Conservation (phyloP, 345 rosid species). For the Citrus hindsii region DNA sequence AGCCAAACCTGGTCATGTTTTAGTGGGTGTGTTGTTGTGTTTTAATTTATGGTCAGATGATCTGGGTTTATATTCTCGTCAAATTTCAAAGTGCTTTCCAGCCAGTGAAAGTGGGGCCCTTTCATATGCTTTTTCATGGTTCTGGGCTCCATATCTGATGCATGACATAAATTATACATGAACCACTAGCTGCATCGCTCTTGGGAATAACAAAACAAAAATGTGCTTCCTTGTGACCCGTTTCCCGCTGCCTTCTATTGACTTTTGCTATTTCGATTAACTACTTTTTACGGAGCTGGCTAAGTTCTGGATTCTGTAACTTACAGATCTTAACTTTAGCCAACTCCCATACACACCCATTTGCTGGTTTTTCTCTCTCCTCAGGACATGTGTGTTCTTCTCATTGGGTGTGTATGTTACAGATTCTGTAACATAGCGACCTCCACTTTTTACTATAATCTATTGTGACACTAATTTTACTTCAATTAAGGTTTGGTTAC, state of each 20-base stretch:
- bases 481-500: neutral
- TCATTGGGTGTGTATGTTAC: too few species aligned
- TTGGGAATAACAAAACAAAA: neutral
- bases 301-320: too few species aligned
- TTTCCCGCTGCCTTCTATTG: neutral
- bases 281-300: neutral
- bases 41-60: neutral
- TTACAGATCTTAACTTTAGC: too few species aligned
- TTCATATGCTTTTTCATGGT: conserved; percentile 9
- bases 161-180: conserved; percentile 15
- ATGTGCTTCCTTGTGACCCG: conserved; percentile 1
- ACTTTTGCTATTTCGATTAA: neutral
- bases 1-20: neutral
- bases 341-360: too few species aligned
- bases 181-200: conserved; percentile 8
- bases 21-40: neutral
- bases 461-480: neutral
- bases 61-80: conserved; percentile 24
- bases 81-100: conserved; percentile 37
- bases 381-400: too few species aligned
- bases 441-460: too few species aligned
- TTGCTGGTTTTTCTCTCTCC: too few species aligned
- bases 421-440: too few species aligned
- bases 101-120: conserved; percentile 34
- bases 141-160: conserved; percentile 28